phyloP scores from a whole-genome alignment of 371 early-diverging fungal species.

The Actinomucor elegans region DNA sequence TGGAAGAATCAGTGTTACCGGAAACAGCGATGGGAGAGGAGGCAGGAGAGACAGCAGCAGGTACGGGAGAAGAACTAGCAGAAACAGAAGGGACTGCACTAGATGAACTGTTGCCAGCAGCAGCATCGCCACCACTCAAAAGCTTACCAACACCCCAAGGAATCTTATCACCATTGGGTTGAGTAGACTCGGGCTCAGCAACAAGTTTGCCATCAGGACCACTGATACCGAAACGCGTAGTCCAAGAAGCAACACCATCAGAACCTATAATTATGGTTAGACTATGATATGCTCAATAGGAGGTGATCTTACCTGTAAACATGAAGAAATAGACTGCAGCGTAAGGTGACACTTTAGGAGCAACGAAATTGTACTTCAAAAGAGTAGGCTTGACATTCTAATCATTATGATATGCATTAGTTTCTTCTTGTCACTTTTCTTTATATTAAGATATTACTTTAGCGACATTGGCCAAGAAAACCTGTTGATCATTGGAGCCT shows the following conservation, averaged over 20 bases:
- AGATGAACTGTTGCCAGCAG: neutral
- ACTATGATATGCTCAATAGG: neutral
- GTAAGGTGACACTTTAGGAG: constrained; percentile 39
- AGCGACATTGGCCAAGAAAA: constrained; percentile 28
- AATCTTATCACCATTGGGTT: constrained; percentile 35
- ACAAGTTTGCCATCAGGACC: constrained; percentile 22
- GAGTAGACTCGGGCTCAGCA: constrained; percentile 23
- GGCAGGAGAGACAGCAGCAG: neutral
- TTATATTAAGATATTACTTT: constrained; percentile 19
- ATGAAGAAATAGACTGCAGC: constrained; percentile 50
- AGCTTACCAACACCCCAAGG: constrained; percentile 48
- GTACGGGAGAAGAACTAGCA: neutral
- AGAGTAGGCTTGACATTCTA: constrained; percentile 16
- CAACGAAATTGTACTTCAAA: constrained; percentile 19
- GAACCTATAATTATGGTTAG: constrained; percentile 17
- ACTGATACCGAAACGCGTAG: constrained; percentile 43
- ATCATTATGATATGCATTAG: neutral
- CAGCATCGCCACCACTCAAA: neutral
- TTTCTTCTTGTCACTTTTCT: neutral
- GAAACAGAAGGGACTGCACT: neutral
- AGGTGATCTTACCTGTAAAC: constrained; percentile 32
- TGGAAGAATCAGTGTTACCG: too few relatives aligned
- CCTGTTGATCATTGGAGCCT: constrained; percentile 33
- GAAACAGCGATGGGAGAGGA: neutral
- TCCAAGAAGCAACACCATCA: constrained; percentile 36